These are phyloP conservation scores for Emergomyces orientalis DNA, from an alignment of 2,329 filamentous ascomycete genomes.

Conservation along the genomic window DNA sequence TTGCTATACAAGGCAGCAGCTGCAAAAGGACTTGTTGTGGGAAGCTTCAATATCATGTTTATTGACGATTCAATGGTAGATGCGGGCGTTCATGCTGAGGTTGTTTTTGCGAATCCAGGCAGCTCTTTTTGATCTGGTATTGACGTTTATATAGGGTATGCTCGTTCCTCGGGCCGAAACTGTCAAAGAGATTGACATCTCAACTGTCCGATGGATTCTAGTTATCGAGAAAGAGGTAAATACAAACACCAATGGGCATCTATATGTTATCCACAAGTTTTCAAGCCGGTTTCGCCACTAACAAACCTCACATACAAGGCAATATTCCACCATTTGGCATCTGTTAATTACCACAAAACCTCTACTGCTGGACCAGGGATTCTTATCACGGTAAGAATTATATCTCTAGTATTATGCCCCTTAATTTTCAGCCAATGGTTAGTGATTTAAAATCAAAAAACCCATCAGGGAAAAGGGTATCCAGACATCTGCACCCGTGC, in stretches of 20 bases:
- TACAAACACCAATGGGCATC: background rate
- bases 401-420: background rate
- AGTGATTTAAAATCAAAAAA: background rate
- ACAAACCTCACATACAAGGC: slow-evolving; percentile 36
- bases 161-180: slow-evolving; percentile 44
- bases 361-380: slow-evolving; percentile 40
- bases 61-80: slow-evolving; percentile 26
- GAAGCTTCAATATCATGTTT: slow-evolving; percentile 24
- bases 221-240: slow-evolving; percentile 55
- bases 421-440: background rate
- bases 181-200: slow-evolving; percentile 38
- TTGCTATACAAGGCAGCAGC: slow-evolving; percentile 29
- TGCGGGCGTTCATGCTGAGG: slow-evolving; percentile 29
- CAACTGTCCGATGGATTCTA: slow-evolving; percentile 47
- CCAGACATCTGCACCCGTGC: slow-evolving; percentile 51
- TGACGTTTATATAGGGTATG: slow-evolving; percentile 38
- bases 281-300: background rate
- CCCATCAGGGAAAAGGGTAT: slow-evolving; percentile 52
- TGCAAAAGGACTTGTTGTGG: slow-evolving; percentile 37
- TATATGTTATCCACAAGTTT: background rate
- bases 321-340: slow-evolving; percentile 49
- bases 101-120: slow-evolving; percentile 15
- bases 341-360: slow-evolving; percentile 38
- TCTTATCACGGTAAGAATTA: slow-evolving; percentile 44
- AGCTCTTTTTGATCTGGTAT: background rate